Conservation (phyloP, 805 yeast species). For the Dipodascus geniculatus region DNA sequence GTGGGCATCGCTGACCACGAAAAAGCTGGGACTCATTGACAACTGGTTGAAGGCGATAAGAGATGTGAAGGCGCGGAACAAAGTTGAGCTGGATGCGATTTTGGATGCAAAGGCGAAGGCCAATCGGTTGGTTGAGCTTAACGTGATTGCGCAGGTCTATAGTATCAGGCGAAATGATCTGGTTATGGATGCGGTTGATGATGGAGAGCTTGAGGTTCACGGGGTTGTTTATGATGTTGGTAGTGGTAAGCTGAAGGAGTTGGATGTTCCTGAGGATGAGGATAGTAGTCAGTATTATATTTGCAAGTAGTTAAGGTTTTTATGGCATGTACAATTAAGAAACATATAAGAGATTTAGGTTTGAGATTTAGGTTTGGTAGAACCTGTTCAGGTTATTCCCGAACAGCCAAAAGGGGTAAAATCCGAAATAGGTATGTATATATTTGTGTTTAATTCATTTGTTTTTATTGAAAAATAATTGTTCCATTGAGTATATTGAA, state of each 20-base stretch:
- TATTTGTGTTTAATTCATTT: too few relatives aligned
- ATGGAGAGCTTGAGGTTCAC: conserved; percentile 59
- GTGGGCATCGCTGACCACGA: conserved; percentile 60
- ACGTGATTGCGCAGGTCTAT: conserved; percentile 61
- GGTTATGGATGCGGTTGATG: conserved; percentile 52
- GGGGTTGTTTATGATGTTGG: conserved; percentile 79
- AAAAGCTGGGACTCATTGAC: conserved; percentile 54
- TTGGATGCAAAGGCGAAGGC: conserved; percentile 43
- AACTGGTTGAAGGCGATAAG: conserved; percentile 59
- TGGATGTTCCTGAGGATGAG: conserved; percentile 29
- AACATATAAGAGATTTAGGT: too few relatives aligned
- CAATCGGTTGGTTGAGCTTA: conserved; percentile 58
- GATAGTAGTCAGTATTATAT: conserved; percentile 7
- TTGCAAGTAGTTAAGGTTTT: conserved; percentile 3
- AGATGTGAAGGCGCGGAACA: conserved; percentile 53
- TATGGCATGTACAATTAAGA: not conserved
- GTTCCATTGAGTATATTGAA: too few relatives aligned
- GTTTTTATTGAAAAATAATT: too few relatives aligned
- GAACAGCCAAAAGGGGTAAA: too few relatives aligned
- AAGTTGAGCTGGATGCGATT: conserved; percentile 36
- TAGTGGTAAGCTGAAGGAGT: conserved; percentile 47
- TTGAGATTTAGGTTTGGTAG: not conserved
- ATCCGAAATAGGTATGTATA: too few relatives aligned
- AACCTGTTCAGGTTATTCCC: too few relatives aligned
- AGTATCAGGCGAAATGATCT: conserved; percentile 50